Conservation (phyloP, 2,329 filamentous ascomycete species). For the Colletotrichum gloeosporioides region DNA sequence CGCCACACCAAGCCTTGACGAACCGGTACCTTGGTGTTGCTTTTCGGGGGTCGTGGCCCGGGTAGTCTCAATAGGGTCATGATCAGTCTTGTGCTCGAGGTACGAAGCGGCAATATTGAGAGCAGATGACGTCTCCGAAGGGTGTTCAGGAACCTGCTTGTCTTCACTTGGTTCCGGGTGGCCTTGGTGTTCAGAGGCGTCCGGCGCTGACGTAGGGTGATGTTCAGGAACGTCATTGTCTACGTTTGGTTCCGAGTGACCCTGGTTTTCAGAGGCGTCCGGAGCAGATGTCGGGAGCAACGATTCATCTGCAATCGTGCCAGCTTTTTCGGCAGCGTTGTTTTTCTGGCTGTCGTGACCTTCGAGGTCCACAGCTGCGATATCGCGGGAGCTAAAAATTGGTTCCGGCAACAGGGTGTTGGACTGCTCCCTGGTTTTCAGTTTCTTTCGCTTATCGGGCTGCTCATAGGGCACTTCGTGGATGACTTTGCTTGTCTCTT, state of each 20-base stretch:
- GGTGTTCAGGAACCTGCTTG: not conserved
- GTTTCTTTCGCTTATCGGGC: slow-evolving; percentile 38
- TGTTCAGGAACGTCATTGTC: not conserved
- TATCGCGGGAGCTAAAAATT: slow-evolving; percentile 27
- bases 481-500: slow-evolving; percentile 36
- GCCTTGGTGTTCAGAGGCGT: not conserved
- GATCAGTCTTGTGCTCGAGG: slow-evolving; percentile 19
- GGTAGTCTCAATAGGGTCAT: not conserved
- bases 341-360: not conserved
- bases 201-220: not conserved
- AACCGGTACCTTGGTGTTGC: not conserved
- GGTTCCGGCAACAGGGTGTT: slow-evolving; percentile 30
- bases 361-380: slow-evolving; percentile 25
- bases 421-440: slow-evolving; percentile 31
- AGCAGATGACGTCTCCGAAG: slow-evolving; percentile 11
- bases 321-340: not conserved
- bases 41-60: not conserved
- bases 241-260: not conserved
- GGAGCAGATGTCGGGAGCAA: not conserved
- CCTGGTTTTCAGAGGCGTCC: not conserved
- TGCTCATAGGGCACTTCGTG: slow-evolving; percentile 43
- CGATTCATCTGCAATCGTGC: not conserved
- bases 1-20: slow-evolving; percentile 4
- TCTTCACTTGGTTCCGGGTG: not conserved
- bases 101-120: slow-evolving; percentile 28